Conservation (phyloP, 2,329 filamentous ascomycete genomes). For the Aspergillus candidus region DNA sequence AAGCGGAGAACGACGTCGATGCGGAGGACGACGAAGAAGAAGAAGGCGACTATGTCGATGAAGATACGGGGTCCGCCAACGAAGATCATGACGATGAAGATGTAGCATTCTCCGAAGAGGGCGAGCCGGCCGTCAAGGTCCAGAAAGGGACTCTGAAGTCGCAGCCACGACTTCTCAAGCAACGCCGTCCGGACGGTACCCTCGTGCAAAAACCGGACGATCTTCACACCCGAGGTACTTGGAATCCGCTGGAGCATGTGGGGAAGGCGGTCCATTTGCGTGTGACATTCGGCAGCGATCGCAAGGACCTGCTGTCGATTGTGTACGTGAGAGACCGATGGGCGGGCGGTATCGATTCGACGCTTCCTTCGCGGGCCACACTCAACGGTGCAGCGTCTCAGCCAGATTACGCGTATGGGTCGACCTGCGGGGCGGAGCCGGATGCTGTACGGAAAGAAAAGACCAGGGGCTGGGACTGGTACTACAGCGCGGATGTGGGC, state of each 20-base stretch:
- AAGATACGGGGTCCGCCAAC: slow-evolving; percentile 14
- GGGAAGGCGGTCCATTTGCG: slow-evolving; percentile 43
- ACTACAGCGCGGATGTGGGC: slow-evolving; percentile 38
- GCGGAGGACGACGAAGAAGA: slow-evolving; percentile 16
- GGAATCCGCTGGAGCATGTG: slow-evolving; percentile 30
- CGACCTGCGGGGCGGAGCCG: slow-evolving; percentile 39
- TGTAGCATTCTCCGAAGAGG: slow-evolving; percentile 1
- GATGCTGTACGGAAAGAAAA: slow-evolving; percentile 41
- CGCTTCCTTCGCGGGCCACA: slow-evolving; percentile 44
- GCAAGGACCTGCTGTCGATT: slow-evolving; percentile 45
- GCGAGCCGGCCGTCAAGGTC: slow-evolving; percentile 1
- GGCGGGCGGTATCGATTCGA: slow-evolving; percentile 41
- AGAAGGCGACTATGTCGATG: slow-evolving; percentile 12
- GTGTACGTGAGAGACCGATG: slow-evolving; percentile 47
- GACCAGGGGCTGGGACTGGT: slow-evolving; percentile 50
- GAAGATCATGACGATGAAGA: slow-evolving; percentile 6
- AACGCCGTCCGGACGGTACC: slow-evolving; percentile 16
- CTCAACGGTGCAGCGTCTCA: slow-evolving; percentile 24
- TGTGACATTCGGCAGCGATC: slow-evolving; percentile 47
- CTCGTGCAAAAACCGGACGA: slow-evolving; percentile 17
- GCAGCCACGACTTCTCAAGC: slow-evolving; percentile 7
- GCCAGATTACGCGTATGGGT: slow-evolving; percentile 35
- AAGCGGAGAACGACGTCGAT: slow-evolving; percentile 18
- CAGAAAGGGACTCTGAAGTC: slow-evolving; percentile 1
- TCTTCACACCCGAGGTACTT: slow-evolving; percentile 34